phyloP scores from a whole-genome alignment of 2,329 filamentous ascomycete species.

The Trichoderma cornu-damae region DNA sequence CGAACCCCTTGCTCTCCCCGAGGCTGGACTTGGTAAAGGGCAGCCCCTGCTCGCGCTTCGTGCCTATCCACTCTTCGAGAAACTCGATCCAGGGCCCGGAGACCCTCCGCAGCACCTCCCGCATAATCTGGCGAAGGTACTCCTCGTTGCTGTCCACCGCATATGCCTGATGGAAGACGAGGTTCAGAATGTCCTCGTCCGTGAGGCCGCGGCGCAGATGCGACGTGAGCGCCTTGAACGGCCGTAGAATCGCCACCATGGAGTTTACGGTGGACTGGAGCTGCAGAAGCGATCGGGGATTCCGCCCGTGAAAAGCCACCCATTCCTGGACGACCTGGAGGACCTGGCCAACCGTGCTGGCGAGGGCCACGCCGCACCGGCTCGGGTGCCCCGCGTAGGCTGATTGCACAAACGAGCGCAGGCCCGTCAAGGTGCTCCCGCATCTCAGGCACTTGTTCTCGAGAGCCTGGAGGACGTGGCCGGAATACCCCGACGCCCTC shows the following conservation, averaged over 20 bases:
- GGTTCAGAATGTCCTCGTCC: conserved; percentile 59
- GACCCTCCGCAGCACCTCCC: conserved; percentile 60
- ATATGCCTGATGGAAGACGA: conserved; percentile 57
- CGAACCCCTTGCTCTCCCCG: conserved; percentile 51
- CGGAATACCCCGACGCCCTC: conserved; percentile 53
- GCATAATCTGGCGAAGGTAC: conserved; percentile 58
- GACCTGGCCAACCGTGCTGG: conserved; percentile 44
- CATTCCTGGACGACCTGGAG: conserved; percentile 46
- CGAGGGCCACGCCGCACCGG: conserved; percentile 48
- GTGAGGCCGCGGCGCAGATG: conserved; percentile 40
- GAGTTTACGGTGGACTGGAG: conserved; percentile 48
- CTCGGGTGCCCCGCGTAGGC: conserved; percentile 43
- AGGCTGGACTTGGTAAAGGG: conserved; percentile 45
- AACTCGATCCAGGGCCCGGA: conserved; percentile 63
- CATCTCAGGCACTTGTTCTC: conserved; percentile 44
- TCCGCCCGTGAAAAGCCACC: conserved; percentile 40
- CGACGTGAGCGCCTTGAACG: conserved; percentile 48
- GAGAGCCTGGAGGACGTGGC: conserved; percentile 43
- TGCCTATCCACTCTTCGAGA: conserved; percentile 70
- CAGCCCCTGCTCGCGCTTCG: conserved; percentile 53
- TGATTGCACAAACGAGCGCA: conserved; percentile 43
- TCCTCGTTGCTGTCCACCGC: conserved; percentile 58
- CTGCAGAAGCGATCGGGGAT: conserved; percentile 46
- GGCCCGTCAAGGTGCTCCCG: conserved; percentile 43
- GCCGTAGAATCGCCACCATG: conserved; percentile 44